These are phyloP conservation scores for Fraxinus paxiana DNA, from an alignment of 305 asterid species.

Conservation along the genomic window DNA sequence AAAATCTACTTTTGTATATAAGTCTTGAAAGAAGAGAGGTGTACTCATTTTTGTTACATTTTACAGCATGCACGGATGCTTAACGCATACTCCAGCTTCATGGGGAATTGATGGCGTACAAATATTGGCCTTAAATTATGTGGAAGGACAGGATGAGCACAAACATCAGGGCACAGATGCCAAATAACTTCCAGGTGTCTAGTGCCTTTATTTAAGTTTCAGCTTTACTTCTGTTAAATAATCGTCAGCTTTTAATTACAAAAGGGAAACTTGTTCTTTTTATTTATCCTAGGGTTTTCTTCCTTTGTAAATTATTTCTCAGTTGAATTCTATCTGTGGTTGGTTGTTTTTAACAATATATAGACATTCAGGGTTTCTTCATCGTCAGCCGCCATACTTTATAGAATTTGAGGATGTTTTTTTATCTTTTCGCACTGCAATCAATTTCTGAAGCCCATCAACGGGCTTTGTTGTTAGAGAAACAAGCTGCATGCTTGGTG, in stretches of 20 bases:
- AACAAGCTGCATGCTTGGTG: not conserved
- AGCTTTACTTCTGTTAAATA: not conserved
- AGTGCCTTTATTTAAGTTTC: not conserved
- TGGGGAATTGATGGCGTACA: not conserved
- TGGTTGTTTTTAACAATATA: too few species aligned
- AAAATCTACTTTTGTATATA: too few species aligned
- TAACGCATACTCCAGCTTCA: not conserved
- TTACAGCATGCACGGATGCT: conserved; percentile 42
- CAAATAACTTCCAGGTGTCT: not conserved
- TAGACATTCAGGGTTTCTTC: not conserved
- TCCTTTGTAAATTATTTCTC: not conserved
- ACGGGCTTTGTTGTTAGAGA: not conserved
- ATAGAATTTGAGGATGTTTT: not conserved
- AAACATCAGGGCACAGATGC: not conserved
- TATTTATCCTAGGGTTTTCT: not conserved
- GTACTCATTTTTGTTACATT: not conserved
- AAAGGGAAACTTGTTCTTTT: not conserved
- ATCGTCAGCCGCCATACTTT: not conserved
- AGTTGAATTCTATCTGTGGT: not conserved
- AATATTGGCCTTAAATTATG: not conserved
- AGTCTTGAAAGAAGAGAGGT: not conserved
- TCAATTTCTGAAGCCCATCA: not conserved
- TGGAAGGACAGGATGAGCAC: not conserved
- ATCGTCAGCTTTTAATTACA: not conserved
- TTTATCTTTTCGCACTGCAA: not conserved